Conservation (phyloP, 2,329 filamentous ascomycete species). For the Diplodia seriata region DNA sequence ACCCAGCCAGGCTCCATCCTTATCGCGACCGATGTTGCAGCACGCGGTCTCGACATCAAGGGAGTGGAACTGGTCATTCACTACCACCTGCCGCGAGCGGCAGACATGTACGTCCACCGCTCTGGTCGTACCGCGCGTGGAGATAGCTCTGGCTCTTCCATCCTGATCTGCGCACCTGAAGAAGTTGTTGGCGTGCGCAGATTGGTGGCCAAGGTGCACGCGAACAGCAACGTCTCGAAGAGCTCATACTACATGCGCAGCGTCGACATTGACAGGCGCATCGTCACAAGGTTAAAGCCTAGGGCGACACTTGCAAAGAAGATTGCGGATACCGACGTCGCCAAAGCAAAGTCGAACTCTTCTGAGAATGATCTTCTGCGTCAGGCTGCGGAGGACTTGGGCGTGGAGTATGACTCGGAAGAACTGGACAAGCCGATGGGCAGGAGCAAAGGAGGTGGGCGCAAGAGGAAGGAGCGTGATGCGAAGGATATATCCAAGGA, state of each 20-base stretch:
- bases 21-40: conserved; percentile 91
- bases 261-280: conserved; percentile 80
- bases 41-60: conserved; percentile 91
- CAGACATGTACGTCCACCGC: conserved; percentile 93
- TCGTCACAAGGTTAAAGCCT: conserved; percentile 77
- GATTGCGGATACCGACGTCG: conserved; percentile 80
- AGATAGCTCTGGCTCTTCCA: conserved; percentile 75
- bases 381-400: conserved; percentile 86
- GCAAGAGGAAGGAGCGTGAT: conserved; percentile 77
- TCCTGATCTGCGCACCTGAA: conserved; percentile 88
- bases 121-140: conserved; percentile 93
- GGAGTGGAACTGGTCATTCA: conserved; percentile 89
- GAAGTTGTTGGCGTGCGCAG: conserved; percentile 85
- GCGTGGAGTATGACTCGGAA: conserved; percentile 91
- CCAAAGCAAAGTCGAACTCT: conserved; percentile 84
- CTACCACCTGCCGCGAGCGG: conserved; percentile 91
- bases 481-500: conserved; percentile 72
- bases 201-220: conserved; percentile 87
- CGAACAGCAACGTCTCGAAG: conserved; percentile 57
- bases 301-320: conserved; percentile 83
- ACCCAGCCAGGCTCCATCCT: conserved; percentile 71
- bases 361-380: conserved; percentile 81
- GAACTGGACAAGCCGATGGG: conserved; percentile 71
- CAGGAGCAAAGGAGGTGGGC: conserved; percentile 70
- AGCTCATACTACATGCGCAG: conserved; percentile 74